Evolutionary conservation across 495 filamentous ascomycete species (phyloP).

Genomic region (Umbilicaria muhlenbergii): DNA sequence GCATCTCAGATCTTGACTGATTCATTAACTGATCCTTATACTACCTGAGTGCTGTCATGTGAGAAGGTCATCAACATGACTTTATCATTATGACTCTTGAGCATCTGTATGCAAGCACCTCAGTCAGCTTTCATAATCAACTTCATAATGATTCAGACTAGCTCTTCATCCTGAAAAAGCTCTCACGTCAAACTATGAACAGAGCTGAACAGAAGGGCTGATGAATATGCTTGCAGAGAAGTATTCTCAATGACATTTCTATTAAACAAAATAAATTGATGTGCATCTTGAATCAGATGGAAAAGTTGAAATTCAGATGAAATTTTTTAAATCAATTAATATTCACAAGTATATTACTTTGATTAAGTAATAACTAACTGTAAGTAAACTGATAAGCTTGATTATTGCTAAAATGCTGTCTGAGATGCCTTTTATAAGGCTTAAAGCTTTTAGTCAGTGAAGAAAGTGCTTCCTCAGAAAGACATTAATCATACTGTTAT

Average conservation of each 20-base stretch:
- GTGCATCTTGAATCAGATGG: constrained; percentile 14
- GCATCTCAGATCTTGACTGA: neutral
- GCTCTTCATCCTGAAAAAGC: constrained; percentile 9
- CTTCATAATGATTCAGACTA: constrained; percentile 7
- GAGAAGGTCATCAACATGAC: constrained; percentile 9
- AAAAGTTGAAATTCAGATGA: constrained; percentile 2
- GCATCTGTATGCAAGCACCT: constrained; percentile 12
- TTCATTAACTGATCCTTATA: neutral
- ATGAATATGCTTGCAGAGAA: constrained; percentile 21
- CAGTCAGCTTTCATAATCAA: constrained; percentile 8
- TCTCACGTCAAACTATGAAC: constrained; percentile 5
- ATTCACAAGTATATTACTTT: no score
- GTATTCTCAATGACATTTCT: constrained; percentile 12
- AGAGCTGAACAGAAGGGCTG: constrained; percentile 22
- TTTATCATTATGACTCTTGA: neutral
- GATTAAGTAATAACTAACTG: neutral
- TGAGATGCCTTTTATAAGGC: constrained; percentile 2
- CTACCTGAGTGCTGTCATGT: constrained; percentile 5
- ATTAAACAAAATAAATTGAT: constrained; percentile 17
- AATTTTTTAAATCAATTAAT: constrained; percentile 3
- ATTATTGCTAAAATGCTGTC: neutral
- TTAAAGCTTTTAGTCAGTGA: constrained; percentile 24
- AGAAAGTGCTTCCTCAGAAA: constrained; percentile 18
- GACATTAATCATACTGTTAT: constrained; percentile 1
- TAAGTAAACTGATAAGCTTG: neutral